phyloP scores from a whole-genome alignment of 2,329 filamentous ascomycete species.

The Alternaria ethzedia region DNA sequence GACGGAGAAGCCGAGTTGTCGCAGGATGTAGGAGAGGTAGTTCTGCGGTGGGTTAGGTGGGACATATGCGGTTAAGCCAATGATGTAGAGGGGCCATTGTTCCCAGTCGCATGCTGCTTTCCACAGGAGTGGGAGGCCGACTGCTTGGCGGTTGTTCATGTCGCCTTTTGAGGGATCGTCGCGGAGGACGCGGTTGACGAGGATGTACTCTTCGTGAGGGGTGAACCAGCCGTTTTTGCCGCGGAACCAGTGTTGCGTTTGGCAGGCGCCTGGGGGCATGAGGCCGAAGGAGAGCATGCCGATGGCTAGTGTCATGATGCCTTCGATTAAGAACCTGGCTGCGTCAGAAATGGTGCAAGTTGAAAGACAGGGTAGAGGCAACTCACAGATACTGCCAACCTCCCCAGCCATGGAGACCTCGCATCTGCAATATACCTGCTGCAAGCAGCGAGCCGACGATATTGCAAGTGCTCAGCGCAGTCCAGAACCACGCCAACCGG shows the following conservation, averaged over 20 bases:
- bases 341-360: constrained; percentile 36
- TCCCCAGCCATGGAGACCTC: constrained; percentile 48
- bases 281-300: constrained; percentile 62
- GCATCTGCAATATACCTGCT: constrained; percentile 51
- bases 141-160: constrained; percentile 54
- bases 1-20: constrained; percentile 65
- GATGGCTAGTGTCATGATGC: constrained; percentile 59
- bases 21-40: constrained; percentile 64
- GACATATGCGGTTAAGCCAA: constrained; percentile 54
- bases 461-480: constrained; percentile 45
- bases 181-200: constrained; percentile 66
- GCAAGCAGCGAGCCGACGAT: constrained; percentile 50
- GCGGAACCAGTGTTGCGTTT: constrained; percentile 64
- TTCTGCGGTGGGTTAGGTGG: constrained; percentile 23
- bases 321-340: constrained; percentile 62
- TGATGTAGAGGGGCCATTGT: constrained; percentile 43
- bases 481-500: constrained; percentile 54
- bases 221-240: constrained; percentile 67
- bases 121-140: constrained; percentile 26
- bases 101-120: constrained; percentile 39
- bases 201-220: constrained; percentile 65
- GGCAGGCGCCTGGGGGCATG: constrained; percentile 57
- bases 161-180: constrained; percentile 63
- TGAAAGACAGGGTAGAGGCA: neutral
- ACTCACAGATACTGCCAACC: constrained; percentile 50